Conservation (phyloP, 805 yeast genomes). For the Nakazawaea populi region DNA sequence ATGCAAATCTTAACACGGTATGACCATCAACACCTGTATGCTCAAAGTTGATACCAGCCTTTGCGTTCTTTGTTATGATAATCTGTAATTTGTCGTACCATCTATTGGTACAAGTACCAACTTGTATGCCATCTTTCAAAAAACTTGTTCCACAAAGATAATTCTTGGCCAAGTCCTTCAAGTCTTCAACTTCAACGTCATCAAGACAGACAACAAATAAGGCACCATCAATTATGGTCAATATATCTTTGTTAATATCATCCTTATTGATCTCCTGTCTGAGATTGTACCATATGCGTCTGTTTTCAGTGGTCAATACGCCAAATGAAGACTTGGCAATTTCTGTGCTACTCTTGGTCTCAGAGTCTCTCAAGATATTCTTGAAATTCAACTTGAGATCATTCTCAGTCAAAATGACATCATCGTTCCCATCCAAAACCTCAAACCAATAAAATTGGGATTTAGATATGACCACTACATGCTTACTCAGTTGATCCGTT, state of each 20-base stretch:
- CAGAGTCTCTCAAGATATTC: constrained; percentile 72
- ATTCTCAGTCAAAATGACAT: constrained; percentile 65
- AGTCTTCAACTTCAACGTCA: constrained; percentile 59
- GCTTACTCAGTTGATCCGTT: constrained; percentile 68
- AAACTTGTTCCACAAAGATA: constrained; percentile 83
- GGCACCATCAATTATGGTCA: constrained; percentile 74
- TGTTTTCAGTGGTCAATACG: constrained; percentile 82
- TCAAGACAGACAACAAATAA: constrained; percentile 81
- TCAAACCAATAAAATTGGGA: constrained; percentile 96
- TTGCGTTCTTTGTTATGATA: constrained; percentile 81
- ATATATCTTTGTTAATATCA: constrained; percentile 56
- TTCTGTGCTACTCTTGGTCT: constrained; percentile 44
- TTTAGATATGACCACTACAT: constrained; percentile 74
- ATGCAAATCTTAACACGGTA: constrained; percentile 80
- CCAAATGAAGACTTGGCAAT: constrained; percentile 79
- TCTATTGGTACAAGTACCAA: constrained; percentile 90
- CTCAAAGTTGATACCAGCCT: constrained; percentile 90
- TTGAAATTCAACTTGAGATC: constrained; percentile 72
- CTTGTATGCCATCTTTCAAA: constrained; percentile 80
- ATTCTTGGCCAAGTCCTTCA: constrained; percentile 67
- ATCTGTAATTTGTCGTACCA: constrained; percentile 93
- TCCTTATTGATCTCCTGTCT: constrained; percentile 45
- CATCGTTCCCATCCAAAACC: constrained; percentile 69
- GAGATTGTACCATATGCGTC: constrained; percentile 80
- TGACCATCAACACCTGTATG: constrained; percentile 96